phyloP scores from a whole-genome alignment of 1,139 yeast species.

The Debaryomyces udenii region DNA sequence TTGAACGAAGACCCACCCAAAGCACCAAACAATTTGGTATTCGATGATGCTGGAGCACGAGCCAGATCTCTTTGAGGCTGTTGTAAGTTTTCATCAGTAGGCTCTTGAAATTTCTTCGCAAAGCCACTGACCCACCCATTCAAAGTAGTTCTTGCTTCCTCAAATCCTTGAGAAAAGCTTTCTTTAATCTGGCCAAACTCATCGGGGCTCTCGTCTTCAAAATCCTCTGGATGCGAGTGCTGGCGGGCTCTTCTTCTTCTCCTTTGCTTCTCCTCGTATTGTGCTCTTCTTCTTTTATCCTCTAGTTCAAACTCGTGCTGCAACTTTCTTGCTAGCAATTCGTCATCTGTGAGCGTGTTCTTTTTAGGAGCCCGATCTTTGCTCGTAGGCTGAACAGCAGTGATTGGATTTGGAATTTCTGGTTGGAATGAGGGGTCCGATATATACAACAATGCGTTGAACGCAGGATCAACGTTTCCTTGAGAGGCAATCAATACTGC shows the following conservation, averaged over 20 bases:
- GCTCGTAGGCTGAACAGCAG: slow-evolving; percentile 14
- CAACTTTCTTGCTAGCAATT: slow-evolving; percentile 75
- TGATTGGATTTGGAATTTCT: slow-evolving; percentile 49
- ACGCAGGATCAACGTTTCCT: slow-evolving; percentile 82
- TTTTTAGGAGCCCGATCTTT: slow-evolving; percentile 20
- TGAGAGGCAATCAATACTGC: slow-evolving; percentile 85
- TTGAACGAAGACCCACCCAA: slow-evolving; percentile 49
- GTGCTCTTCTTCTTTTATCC: slow-evolving; percentile 37
- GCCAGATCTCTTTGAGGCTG: slow-evolving; percentile 4
- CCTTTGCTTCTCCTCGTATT: slow-evolving; percentile 15
- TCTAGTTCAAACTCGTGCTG: slow-evolving; percentile 69
- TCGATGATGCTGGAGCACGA: slow-evolving; percentile 12
- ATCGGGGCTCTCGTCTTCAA: slow-evolving; percentile 60
- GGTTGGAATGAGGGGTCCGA: slow-evolving; percentile 78
- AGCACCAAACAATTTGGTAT: slow-evolving; percentile 49
- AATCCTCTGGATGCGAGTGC: slow-evolving; percentile 25
- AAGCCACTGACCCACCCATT: slow-evolving; percentile 82
- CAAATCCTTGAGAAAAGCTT: slow-evolving; percentile 73
- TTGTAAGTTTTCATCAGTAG: slow-evolving; percentile 16
- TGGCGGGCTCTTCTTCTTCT: slow-evolving; percentile 18
- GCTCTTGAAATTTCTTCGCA: slow-evolving; percentile 52
- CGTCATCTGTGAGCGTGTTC: slow-evolving; percentile 58
- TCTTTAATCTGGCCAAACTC: slow-evolving; percentile 72
- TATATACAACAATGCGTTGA: slow-evolving; percentile 78
- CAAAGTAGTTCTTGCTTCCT: slow-evolving; percentile 79